Evolutionary conservation across 1,139 yeast genomes (phyloP).

Genomic region (Yarrowia galli): DNA sequence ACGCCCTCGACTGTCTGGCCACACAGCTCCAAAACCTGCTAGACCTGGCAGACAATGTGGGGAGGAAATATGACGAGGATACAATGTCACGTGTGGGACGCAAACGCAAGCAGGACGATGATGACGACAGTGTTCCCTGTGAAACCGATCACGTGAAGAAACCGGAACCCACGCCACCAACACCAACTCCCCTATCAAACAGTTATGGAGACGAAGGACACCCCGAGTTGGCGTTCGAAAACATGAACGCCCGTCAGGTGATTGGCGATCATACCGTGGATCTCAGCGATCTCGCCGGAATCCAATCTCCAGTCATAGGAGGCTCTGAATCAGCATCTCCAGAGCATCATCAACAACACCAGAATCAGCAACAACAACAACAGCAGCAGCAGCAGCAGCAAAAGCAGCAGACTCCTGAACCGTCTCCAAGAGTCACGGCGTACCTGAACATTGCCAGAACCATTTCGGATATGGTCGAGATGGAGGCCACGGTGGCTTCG

Average conservation of each 20-base stretch:
- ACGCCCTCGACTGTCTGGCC: constrained; percentile 27
- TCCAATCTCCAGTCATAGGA: not conserved
- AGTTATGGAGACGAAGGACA: constrained; percentile 30
- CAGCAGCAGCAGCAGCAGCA: not conserved
- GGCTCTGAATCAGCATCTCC: not conserved
- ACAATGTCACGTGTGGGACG: not conserved
- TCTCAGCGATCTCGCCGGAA: not conserved
- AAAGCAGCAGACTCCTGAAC: not conserved
- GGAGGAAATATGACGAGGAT: not conserved
- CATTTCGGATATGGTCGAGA: constrained; percentile 9
- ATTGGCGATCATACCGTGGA: constrained; percentile 16
- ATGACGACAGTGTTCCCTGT: not conserved
- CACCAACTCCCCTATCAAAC: not conserved
- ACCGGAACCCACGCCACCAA: not conserved
- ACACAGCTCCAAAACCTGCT: constrained; percentile 24
- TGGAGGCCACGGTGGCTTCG: not conserved
- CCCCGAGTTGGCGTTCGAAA: constrained; percentile 35
- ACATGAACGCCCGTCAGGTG: constrained; percentile 13
- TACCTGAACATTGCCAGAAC: constrained; percentile 21
- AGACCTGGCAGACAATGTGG: constrained; percentile 20
- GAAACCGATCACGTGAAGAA: constrained; percentile 1
- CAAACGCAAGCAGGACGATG: not conserved
- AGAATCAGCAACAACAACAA: too few species aligned
- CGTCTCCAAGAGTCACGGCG: constrained; percentile 7
- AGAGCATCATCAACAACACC: not conserved